Evolutionary conservation across 2,329 filamentous ascomycete species (phyloP), one percentile per base, ranked within the genome.

Genomic region (Biscogniauxia sp.): DNA sequence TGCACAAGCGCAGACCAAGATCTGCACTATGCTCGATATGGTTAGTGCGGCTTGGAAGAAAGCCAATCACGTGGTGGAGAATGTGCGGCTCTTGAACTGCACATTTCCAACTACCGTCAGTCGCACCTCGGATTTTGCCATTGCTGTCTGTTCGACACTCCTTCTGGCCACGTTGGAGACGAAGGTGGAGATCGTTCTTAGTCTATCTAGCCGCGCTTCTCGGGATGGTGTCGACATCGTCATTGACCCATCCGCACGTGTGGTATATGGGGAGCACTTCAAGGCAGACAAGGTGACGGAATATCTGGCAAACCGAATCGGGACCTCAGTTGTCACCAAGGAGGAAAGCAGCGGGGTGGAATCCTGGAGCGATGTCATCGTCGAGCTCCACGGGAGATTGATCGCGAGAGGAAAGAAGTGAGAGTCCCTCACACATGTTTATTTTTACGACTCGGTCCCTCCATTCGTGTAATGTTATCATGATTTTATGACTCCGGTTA

Each of bases 231-330:
- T 88, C 11, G 80, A 84, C 0, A 79, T 91, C 41, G 73, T 75
- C 15, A 76, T 90, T 23, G 76, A 76, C 5, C 79, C 82, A 1
- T 78, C 77, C 20, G 89, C 87, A 0, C 80, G 79, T 56, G 85
- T 93, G 1, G 79, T 92, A 1, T 95, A 95, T 72, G 91, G 91
- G 0, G 90, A 94, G 75, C 82, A 84, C 61, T 93, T 93, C 73
- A 91, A 92, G 65, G 85, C 87, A 65, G 84, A 80, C 55, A 93
- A 91, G 75, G 88, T 95, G 79, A 79, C 78, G n/a, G 89, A 92
- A 58, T 93, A 90, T 66, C 71, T 95, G 64, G 74, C 78, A 13
- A 82, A 82, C 41, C 80, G 82, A 72, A 77, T 88, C 69, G 75
- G 79, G 53, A 66, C 69, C n/a, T 67, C 56, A n/a, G 70, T 74